Base-by-base conservation (phyloP, 2,329 filamentous ascomycete genomes). In the Apiospora malaysiana region DNA sequence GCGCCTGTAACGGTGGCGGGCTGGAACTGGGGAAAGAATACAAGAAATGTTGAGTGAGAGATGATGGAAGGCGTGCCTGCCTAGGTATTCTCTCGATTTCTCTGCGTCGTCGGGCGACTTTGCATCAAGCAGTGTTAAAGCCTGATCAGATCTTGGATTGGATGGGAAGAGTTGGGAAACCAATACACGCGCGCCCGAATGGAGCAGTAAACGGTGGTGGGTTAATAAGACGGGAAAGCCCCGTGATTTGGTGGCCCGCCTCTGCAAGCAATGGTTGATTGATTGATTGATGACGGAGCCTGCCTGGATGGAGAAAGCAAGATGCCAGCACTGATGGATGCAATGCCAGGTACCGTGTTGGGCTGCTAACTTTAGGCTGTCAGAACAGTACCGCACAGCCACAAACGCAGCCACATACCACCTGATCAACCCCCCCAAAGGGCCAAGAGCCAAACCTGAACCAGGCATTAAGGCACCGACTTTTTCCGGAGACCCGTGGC, bases 401-500 rank as follows among this genome's bases (percentile, higher is more conserved):
- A 63, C 56, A 40, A 10, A 2, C 16, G 56, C 32, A 32, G 32
- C 56, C 56, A 40, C 56, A 63, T 21, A 63, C 10, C 21, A 21
- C 27, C 56, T 40, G 23, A 40, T 32, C 37, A 18, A 37, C 25
- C 27, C 51, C 32, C 56, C 49, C 42, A 16, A 56, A 40, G 32
- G 32, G 32, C 32, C 32, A 32, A 32, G 32, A 63, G 56, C 56
- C 56, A 63, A 23, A 40, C 32, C 32, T 21, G 16, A 10, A 37
- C 25, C 51, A 63, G 56, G 56, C 56, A 63, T 32, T 40, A 63
- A 63, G 56, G 56, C 56, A 63, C 56, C 56, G 32, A 63, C 56
- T 63, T 63, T 63, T 63, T 63, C 56, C 56, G 56, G 56, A 63
- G 56, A 63, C 56, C 56, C 56, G 56, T 63, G 56, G 56, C 56